Evolutionary conservation across 163 green algal species (phyloP).

Genomic region (Scenedesmus sp.): DNA sequence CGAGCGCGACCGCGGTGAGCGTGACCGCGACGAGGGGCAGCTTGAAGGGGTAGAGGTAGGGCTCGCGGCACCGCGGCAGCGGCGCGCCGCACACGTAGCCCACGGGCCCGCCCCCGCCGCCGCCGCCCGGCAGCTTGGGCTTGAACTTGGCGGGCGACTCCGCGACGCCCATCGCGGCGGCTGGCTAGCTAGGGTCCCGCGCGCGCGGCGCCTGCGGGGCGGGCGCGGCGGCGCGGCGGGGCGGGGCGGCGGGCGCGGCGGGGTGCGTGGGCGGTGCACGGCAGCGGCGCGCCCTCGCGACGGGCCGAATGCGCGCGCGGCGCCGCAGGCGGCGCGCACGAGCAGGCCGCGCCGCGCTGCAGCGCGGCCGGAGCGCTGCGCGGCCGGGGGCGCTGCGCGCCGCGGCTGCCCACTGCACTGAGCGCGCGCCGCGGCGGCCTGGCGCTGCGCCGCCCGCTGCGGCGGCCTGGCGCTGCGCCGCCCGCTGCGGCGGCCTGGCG

Average conservation of each 20-base stretch:
- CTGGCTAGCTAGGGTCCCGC: neutral
- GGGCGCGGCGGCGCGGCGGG: too few species aligned
- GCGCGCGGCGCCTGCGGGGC: too few species aligned
- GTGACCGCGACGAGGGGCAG: constrained; percentile 40
- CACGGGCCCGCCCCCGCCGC: neutral
- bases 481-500: neutral
- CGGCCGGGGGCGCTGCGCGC: neutral
- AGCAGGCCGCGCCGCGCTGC: neutral
- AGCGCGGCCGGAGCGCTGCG: neutral
- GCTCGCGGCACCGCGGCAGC: constrained; percentile 24
- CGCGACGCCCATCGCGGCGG: constrained; percentile 27
- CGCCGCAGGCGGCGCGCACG: too few species aligned
- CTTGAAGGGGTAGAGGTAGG: constrained; percentile 47
- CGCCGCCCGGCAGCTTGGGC: constrained; percentile 20
- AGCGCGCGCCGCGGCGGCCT: neutral
- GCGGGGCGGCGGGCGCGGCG: too few species aligned
- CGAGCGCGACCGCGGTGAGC: constrained; percentile 5
- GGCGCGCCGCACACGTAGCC: constrained; percentile 19
- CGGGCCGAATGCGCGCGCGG: too few species aligned
- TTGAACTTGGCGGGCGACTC: constrained; percentile 34
- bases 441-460: neutral
- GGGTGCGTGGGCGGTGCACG: too few species aligned
- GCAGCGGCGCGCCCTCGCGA: too few species aligned
- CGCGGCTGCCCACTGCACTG: neutral
- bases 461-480: constrained; percentile 4